Percentiles rank a stretch among this genome's conserved stretches.
Evolutionary conservation across 148 eudicot species (phyloP).

Genomic region (Camellia granthamiana): DNA sequence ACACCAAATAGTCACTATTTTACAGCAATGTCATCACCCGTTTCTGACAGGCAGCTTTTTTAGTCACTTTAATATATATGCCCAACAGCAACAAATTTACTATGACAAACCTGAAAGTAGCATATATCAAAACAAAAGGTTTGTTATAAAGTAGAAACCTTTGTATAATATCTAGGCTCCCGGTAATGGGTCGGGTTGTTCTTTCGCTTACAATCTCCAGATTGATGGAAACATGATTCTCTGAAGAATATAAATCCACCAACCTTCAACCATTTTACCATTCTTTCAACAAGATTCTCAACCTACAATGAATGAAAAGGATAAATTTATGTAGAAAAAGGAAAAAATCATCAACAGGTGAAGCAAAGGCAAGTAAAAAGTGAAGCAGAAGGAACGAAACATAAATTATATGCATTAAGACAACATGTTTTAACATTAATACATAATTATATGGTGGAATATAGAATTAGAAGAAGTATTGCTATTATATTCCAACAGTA

Average conservation of each 20-base stretch:
- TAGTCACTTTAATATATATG: conserved; percentile 3
- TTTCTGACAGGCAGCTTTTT: neutral
- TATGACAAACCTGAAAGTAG: neutral
- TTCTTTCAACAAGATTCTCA: conserved; percentile 60
- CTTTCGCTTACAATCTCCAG: conserved; percentile 91
- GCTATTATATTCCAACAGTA: neutral
- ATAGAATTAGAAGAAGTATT: neutral
- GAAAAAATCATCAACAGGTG: neutral
- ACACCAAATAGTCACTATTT: neutral
- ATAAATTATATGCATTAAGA: neutral
- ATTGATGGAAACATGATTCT: conserved; percentile 98
- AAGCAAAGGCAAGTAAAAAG: neutral
- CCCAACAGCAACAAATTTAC: neutral
- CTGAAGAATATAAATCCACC: conserved; percentile 93
- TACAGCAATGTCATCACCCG: neutral
- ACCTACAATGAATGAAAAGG: conserved; percentile 46
- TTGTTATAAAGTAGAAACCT: conserved; percentile 40
- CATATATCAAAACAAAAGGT: conserved; percentile 8
- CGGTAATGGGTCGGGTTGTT: conserved; percentile 97
- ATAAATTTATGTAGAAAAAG: neutral
- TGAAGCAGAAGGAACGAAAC: neutral
- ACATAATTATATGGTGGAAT: neutral
- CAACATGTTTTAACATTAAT: neutral
- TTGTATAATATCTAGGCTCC: conserved; percentile 85
- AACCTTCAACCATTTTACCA: conserved; percentile 89